Evolutionary conservation across 257 asterid genomes (phyloP), one percentile per base, ranked within the genome.

Genomic region (Solanum tarijense): DNA sequence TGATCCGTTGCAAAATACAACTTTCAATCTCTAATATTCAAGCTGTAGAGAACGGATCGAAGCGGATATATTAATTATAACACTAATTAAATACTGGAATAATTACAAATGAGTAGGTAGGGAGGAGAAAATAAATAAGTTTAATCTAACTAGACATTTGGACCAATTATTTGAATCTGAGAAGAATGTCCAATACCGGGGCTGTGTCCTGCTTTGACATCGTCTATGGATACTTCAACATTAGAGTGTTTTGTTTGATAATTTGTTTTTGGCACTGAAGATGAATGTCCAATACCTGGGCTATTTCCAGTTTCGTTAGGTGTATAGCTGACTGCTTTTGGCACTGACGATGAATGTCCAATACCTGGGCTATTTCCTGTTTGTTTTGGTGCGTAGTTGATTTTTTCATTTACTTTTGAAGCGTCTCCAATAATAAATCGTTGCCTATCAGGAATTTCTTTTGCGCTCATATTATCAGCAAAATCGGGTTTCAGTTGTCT

Each of bases 341-440:
- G 20, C 38, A 43, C 3, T 83, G 78, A 88, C 9, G 43, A 58
- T 86, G 89, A 86, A 89, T 95, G 98, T 21, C 96, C 97, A 31
- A 92, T 86, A 78, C 97, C 95, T 18, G 96, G 96, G 87, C 98
- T 95, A 87, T 93, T 90, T 71, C 98, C 97, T 13, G 94, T 95
- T 71, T 88, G 58, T 10, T 94, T 94, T 9, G 93, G 92, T 29
- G 18, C 23, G 0, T 46, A 43, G 27, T 81, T 81, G 18, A 81
- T 5, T 43, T 43, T 81, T 43, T 18, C 68, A 48, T 6, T 27
- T 48, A 7, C 76, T 29, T 76, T 27, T 72, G 87, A 86, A 83
- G 86, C 9, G 9, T 83, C 87, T 21, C 52, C 18, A 62, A n/a
- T 25, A 73, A 2, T 20, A 65, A 84, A 43, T 25, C 10, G 34